Base-by-base conservation (phyloP, 225 moss, liverwort and hornwort genomes). In the Marchantia paleacea region DNA sequence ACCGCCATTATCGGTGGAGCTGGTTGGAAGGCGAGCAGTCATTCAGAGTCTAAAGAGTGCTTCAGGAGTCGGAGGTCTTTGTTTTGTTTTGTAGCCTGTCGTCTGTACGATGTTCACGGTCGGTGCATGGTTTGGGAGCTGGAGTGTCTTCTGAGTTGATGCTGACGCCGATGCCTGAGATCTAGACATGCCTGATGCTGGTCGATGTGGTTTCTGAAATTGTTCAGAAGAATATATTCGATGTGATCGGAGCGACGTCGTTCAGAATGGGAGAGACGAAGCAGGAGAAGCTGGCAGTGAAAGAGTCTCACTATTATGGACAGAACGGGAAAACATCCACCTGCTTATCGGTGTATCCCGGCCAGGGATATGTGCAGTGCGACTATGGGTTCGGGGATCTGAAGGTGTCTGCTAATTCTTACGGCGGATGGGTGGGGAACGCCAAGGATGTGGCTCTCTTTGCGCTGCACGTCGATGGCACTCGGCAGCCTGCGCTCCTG, bases 241-340 rank as follows among this genome's bases (percentile, higher is more conserved):
- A 78, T n/a, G 49, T 25, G 30, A n/a, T 78, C 47, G 78, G 78
- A 16, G 64, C 67, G 18, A 51, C 31, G 4, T 78, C 78, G n/a
- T 63, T 78, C 64, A 61, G 78, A 8, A 78, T 78, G 78, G 78
- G 78, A 9, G 78, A 78, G 78, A 78, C 78, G 31, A 78, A 31
- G 63, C 63, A 19, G 30, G 78, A 78, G 28, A 78, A 57, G 39
- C 67, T 67, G 12, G 63, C 64, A 29, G 29, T 60, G 39, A 67
- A 24, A 3, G 78, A 78, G 29, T 20, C 58, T 39, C 64, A 63
- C 39, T 78, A 78, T 64, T 78, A 78, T 16, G 78, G 78, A 10
- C 50, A 55, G 63, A 78, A 62, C 20, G 78, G 78, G 24, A 66
- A 65, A 12, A 51, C 14, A 3, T 39, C 64, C 12, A 25, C 7